Evolutionary conservation across 2,329 filamentous ascomycete species (phyloP), one percentile per base, ranked within the genome.

Genomic region (Parafenestella ontariensis): DNA sequence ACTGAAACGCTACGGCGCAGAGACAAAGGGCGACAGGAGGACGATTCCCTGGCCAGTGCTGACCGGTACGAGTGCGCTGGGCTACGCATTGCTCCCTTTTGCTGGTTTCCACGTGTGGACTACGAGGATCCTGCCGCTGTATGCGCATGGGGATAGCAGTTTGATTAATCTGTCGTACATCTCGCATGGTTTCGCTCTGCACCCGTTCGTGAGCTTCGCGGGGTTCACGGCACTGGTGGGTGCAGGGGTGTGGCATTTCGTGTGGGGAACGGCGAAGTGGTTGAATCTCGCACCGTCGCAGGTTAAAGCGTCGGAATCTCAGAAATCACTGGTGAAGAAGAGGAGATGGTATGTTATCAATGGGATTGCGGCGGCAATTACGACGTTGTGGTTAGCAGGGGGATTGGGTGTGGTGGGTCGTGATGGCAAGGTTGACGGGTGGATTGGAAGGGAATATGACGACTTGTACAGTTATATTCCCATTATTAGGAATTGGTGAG

Each of bases 191-290:
- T 95, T 97, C 70, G 87, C 89, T 26, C 83, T 85, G 13, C 88
- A 91, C 66, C 87, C 88, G 0, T 62, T 82, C 1, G 73, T 89
- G 8, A 86, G 89, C n/a, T 89, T 87, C 72, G 64, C 83, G 1
- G 88, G 89, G 1, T 96, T 96, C 73, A 68, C 80, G 1, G 82
- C 87, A 1, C 80, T 97, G 44, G 79, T 96, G 6, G 79, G 79
- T 15, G 77, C 88, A 0, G 89, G 87, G 0, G 87, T 85, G 21
- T 90, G 87, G 55, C 93, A 97, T 78, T 87, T 93, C 73, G 85
- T 90, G 7, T 96, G 92, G 86, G 93, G 93, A 2, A 86, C 87
- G 77, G 90, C 91, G n/a, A 89, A 86, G 74, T 97, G 91, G 90
- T 78, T 93, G 55, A 87, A 87, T 0, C 79, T 84, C 42, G 82